Evolutionary conservation across 2,329 filamentous ascomycete species (phyloP), one percentile per base, ranked within the genome.

Genomic region (Fusarium sp.): DNA sequence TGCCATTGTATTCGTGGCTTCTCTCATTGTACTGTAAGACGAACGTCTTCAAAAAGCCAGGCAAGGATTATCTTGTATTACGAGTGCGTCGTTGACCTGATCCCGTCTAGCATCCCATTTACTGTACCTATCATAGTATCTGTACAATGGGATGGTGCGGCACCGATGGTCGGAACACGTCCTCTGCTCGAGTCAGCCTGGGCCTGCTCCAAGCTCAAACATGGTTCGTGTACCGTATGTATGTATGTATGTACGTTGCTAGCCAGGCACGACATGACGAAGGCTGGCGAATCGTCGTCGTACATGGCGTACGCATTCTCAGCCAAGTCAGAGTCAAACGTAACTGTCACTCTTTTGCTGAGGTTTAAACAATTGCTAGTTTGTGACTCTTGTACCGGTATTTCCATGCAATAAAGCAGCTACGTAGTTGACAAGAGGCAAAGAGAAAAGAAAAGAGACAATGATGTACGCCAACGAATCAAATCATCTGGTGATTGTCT

Each of bases 201-300:
- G 38, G 25, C 38, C 31, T 21, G 31, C 53, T 27, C 6, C 13
- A 46, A 23, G 45, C 15, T 11, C 31, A n/a, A 33, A 25, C 46
- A 53, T 46, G 41, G 47, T 41, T 53, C 41, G 19, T 45, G 35
- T 6, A 21, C 17, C 4, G 19, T 19, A 19, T 45, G 35, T 6
- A 21, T 17, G 14, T 25, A 43, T 19, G 19, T 19, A 19, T 45
- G 35, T 6, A 21, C 17, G 14, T 25, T 48, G n/a, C 25, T 59
- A 54, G 54, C 32, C 55, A 59, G 56, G 56, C n/a, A 60, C 56
- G 49, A 49, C 10, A 53, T 61, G 56, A 65, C 56, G 61, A 64
- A 49, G 60, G 21, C 21, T 44, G 27, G 25, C n/a, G 23, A 35
- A 7, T 38, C 3, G 11, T 29, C 33, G 36, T 25, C 23, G 23